A percentile compares a stretch with the other conserved stretches of the same genome.
These are phyloP conservation scores for Comarum palustre DNA, from an alignment of 306 rosid genomes.

Conservation along the genomic window DNA sequence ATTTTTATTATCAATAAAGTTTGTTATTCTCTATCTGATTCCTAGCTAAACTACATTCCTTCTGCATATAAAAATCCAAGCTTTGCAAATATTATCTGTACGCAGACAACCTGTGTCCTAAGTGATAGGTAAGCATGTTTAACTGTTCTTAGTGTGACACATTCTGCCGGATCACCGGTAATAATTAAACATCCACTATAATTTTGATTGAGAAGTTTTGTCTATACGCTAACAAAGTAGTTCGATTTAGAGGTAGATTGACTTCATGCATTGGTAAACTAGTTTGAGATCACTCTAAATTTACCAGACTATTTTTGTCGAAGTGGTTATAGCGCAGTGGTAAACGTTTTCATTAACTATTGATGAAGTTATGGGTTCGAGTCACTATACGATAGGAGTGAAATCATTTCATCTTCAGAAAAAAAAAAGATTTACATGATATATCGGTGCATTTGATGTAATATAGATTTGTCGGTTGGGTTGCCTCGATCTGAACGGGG, in stretches of 20 bases:
- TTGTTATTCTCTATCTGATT: not conserved
- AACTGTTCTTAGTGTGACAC: not conserved
- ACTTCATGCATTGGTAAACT: not conserved
- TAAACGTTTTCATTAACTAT: too few species aligned
- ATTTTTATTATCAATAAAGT: not conserved
- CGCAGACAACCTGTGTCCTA: not conserved
- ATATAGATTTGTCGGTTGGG: too few species aligned
- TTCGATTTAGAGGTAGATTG: not conserved
- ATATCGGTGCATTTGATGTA: too few species aligned
- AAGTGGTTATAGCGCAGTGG: too few species aligned
- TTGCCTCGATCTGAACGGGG: too few species aligned
- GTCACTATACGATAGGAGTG: too few species aligned
- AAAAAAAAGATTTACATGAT: too few species aligned
- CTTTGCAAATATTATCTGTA: not conserved
- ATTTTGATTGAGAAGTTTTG: too few species aligned
- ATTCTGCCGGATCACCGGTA: not conserved
- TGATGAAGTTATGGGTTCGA: too few species aligned
- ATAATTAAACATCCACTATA: not conserved
- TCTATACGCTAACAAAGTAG: not conserved
- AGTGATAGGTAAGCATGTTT: not conserved
- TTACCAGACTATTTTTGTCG: too few species aligned
- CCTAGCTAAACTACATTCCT: not conserved
- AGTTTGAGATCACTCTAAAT: too few species aligned
- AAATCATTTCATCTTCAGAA: too few species aligned
- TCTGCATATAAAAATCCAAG: slow-evolving; percentile 4